Percentiles rank a stretch among this genome's conserved stretches.
Conservation (phyloP, 192 early-diverging fungal genomes). For the Coemansia sp. region DNA sequence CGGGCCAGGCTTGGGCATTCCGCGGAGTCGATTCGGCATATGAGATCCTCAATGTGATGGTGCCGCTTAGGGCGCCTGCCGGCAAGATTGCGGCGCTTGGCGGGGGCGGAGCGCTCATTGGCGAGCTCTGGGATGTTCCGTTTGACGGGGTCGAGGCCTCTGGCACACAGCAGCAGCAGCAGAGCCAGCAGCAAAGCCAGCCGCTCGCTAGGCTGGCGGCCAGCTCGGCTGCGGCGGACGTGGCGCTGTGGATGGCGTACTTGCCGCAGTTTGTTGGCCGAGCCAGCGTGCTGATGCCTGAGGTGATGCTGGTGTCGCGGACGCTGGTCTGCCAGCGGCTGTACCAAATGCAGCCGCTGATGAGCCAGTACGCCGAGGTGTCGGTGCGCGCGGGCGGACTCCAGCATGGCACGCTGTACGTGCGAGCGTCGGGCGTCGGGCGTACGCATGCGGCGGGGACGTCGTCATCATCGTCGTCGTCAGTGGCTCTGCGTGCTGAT, state of each 20-base stretch:
- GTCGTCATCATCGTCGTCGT: not conserved
- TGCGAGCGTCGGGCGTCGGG: constrained; percentile 9
- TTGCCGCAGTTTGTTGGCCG: constrained; percentile 46
- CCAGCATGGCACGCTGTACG: constrained; percentile 1
- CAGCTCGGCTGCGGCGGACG: constrained; percentile 24
- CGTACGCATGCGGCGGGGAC: constrained; percentile 1
- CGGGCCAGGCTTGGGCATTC: constrained; percentile 29
- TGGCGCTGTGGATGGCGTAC: constrained; percentile 32
- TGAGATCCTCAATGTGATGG: constrained; percentile 42
- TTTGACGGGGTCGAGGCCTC: constrained; percentile 23
- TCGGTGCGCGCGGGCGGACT: constrained; percentile 19
- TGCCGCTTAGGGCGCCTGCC: constrained; percentile 12
- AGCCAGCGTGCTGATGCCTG: constrained; percentile 41
- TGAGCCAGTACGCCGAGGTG: constrained; percentile 53
- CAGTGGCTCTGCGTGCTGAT: constrained; percentile 12
- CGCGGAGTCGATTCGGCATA: constrained; percentile 33
- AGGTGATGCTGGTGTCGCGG: constrained; percentile 47
- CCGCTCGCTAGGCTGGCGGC: constrained; percentile 42
- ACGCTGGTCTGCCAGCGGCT: constrained; percentile 52
- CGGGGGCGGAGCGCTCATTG: constrained; percentile 13
- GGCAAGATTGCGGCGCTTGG: not conserved
- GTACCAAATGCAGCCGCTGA: constrained; percentile 56
- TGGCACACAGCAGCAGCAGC: not conserved
- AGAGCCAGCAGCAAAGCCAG: not conserved
- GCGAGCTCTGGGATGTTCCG: constrained; percentile 40